These are phyloP conservation scores for Blastobotrys terrestris DNA, from an alignment of 805 yeast species.

Conservation along the genomic window DNA sequence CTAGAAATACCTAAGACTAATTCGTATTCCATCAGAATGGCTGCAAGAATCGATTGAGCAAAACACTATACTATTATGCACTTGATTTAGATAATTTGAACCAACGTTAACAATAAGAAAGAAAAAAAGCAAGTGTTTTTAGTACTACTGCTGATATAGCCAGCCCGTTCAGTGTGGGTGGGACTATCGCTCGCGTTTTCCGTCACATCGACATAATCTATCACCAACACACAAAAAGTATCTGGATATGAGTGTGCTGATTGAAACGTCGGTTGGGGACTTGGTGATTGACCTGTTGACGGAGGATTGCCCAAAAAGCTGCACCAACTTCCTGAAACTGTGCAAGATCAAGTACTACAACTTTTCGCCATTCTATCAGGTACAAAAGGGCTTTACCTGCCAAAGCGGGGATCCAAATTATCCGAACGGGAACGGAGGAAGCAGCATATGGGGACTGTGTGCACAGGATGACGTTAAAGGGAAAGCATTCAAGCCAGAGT, in stretches of 20 bases:
- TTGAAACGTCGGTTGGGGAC: constrained; percentile 42
- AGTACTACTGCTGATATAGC: too few relatives aligned
- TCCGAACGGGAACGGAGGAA: constrained; percentile 34
- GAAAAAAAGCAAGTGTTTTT: too few relatives aligned
- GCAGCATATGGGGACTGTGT: constrained; percentile 29
- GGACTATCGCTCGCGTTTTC: neutral
- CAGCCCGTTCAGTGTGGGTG: too few relatives aligned
- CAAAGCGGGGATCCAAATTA: constrained; percentile 46
- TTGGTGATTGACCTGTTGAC: constrained; percentile 44
- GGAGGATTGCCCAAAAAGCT: constrained; percentile 34
- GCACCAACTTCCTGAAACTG: constrained; percentile 46
- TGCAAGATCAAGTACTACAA: constrained; percentile 49
- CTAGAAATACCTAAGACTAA: too few relatives aligned
- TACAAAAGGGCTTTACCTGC: constrained; percentile 36
- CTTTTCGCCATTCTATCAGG: constrained; percentile 43
- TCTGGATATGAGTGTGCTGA: constrained; percentile 37
- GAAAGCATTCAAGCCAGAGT: constrained; percentile 14
- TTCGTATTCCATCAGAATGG: too few relatives aligned
- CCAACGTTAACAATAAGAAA: too few relatives aligned
- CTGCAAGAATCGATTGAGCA: too few relatives aligned
- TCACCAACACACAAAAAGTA: neutral
- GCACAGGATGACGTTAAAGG: constrained; percentile 5
- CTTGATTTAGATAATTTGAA: too few relatives aligned
- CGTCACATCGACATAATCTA: neutral
- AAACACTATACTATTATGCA: too few relatives aligned